A percentile compares a stretch with the other conserved stretches of the same genome.
Conservation (phyloP, 2,329 filamentous ascomycete genomes). For the Rhynchosporium agropyri region DNA sequence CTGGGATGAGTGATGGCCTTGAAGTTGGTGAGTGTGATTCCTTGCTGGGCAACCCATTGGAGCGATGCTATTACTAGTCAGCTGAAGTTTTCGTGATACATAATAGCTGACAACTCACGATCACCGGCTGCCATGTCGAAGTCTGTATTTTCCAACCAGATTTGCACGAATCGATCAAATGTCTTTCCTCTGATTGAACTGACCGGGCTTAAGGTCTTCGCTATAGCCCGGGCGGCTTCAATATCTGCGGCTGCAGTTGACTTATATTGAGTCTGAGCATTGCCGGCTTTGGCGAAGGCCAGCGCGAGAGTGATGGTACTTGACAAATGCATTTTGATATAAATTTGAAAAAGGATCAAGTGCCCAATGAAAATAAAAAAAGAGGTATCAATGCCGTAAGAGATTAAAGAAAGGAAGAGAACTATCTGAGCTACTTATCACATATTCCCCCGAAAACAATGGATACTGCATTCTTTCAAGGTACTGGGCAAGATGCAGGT, state of each 20-base stretch:
- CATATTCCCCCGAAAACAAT: neutral
- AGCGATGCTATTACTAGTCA: constrained; percentile 51
- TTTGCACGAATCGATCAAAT: constrained; percentile 71
- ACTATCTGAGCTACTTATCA: constrained; percentile 1
- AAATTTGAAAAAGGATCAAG: constrained; percentile 7
- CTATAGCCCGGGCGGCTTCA: constrained; percentile 52
- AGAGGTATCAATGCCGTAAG: neutral
- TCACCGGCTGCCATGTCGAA: constrained; percentile 66
- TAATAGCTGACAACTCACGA: constrained; percentile 47
- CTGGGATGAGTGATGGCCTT: constrained; percentile 70
- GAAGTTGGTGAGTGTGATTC: constrained; percentile 63
- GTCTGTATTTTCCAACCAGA: constrained; percentile 75
- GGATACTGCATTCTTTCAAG: neutral
- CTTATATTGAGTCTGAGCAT: constrained; percentile 43
- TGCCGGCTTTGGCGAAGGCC: constrained; percentile 4
- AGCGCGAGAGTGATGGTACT: constrained; percentile 11
- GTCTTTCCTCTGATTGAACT: constrained; percentile 68
- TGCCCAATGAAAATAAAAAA: neutral
- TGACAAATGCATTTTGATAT: constrained; percentile 21
- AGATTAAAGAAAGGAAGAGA: neutral
- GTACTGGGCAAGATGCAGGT: neutral
- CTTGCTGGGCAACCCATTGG: constrained; percentile 58
- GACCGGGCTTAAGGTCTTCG: constrained; percentile 61
- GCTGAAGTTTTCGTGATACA: neutral
- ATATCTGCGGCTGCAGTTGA: constrained; percentile 29